Evolutionary conservation across 352 stramenopile species (phyloP).

Genomic region (Globisporangium okanoganense): DNA sequence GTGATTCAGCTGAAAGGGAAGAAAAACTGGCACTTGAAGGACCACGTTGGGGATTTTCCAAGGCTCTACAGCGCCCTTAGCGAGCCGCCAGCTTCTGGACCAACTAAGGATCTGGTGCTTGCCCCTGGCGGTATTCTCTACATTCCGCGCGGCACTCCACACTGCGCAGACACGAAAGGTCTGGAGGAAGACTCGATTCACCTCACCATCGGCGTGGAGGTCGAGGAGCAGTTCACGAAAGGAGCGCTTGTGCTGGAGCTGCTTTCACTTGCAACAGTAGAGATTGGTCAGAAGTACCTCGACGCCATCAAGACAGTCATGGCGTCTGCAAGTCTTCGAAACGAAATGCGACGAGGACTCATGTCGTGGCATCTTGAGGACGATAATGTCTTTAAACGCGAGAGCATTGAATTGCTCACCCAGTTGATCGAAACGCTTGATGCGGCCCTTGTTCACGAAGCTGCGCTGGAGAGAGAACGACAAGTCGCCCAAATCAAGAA

Average conservation of each 20-base stretch:
- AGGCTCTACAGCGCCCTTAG: constrained; percentile 21
- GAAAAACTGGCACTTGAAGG: constrained; percentile 26
- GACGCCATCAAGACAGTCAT: neutral
- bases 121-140: constrained; percentile 28
- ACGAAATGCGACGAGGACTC: constrained; percentile 13
- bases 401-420: neutral
- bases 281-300: neutral
- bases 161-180: constrained; percentile 25
- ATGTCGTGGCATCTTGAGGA: constrained; percentile 28
- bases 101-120: constrained; percentile 11
- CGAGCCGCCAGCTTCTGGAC: neutral
- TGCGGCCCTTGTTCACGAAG: neutral
- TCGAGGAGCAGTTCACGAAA: constrained; percentile 22
- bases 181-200: constrained; percentile 27
- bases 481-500: neutral
- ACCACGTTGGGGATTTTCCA: constrained; percentile 13
- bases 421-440: constrained; percentile 1
- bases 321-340: neutral
- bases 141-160: constrained; percentile 27
- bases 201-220: constrained; percentile 31
- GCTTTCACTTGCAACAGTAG: neutral
- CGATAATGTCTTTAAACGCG: neutral
- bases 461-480: neutral
- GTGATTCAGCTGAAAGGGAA: constrained; percentile 26
- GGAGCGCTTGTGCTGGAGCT: constrained; percentile 7